Base-by-base conservation (phyloP, 1,139 yeast genomes). In the Scheffersomyces titani region DNA sequence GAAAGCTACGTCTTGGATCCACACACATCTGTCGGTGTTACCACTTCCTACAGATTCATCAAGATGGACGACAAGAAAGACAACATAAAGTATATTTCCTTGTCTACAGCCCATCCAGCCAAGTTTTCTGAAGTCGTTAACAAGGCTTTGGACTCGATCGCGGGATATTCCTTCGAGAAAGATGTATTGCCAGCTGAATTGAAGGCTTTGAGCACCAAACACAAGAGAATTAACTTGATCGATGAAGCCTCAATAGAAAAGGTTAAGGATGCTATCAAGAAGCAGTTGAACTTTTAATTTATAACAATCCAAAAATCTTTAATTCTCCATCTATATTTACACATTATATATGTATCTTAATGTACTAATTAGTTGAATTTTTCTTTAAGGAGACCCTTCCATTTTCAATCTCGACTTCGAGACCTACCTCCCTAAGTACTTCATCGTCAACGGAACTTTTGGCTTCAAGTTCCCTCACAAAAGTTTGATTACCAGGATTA, bases 81-180 rank as follows among this genome's bases (percentile, higher is more conserved):
- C 19, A 69, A 77, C 36, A 71, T 80, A 51, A 74, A 78, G 55
- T 91, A 91, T 71, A 82, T 94, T 53, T 90, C 97, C 5, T 84
- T 94, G 59, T 90, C 98, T 2, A 94, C 99, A 51, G 99, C 99
- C 6, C 99, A 94, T 71, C 99, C 99, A 50, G 99, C 99, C 59
- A 94, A 94, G 76, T 94, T 94, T 70, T 91, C 97, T 30, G 98
- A 92, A 61, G 99, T 97, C 54, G 99, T 94, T 19, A 89, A 92
- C 72, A 78, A 84, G 65, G 92, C 98, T 1, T 83, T 94, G 64
- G 71, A 75, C 53, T 81, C 82, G 1, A 80, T 86, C 60, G 84
- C 82, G 22, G 92, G 86, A 22, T 96, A 93, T 75, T 86, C 92
- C 5, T 94, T 94, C 68, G 97, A 92, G 65, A 80, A 81, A 54